phyloP scores from a whole-genome alignment of 2,329 filamentous ascomycete genomes.

The Epichloe baconii region DNA sequence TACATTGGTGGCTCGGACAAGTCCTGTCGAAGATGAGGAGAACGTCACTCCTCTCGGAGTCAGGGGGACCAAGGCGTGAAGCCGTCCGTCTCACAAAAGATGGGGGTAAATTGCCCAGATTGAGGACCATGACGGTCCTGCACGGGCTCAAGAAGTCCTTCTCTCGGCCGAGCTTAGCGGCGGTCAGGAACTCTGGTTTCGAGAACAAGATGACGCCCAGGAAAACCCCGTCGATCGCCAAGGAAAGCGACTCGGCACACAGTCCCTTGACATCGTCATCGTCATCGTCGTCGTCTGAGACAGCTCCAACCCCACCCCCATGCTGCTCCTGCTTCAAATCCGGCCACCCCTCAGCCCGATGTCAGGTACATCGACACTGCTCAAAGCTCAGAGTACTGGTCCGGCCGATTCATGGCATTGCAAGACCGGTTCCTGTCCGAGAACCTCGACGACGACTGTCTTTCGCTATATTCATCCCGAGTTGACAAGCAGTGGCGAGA shows the following conservation, averaged over 20 bases:
- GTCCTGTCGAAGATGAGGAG: slow-evolving; percentile 13
- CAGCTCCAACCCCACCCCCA: neutral
- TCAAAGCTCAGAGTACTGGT: slow-evolving; percentile 44
- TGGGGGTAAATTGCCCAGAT: slow-evolving; percentile 26
- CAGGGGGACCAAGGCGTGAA: neutral
- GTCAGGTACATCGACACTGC: slow-evolving; percentile 24
- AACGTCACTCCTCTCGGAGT: slow-evolving; percentile 12
- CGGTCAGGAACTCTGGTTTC: slow-evolving; percentile 10
- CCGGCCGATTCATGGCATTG: slow-evolving; percentile 44
- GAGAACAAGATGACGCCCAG: slow-evolving; percentile 6
- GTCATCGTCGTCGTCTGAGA: neutral
- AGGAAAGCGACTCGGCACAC: neutral
- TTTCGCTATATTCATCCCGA: neutral
- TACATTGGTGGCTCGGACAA: slow-evolving; percentile 5
- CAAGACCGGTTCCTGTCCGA: slow-evolving; percentile 32
- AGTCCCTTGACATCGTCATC: neutral
- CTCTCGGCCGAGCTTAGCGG: slow-evolving; percentile 20
- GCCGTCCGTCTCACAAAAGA: neutral
- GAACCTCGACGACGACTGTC: slow-evolving; percentile 10
- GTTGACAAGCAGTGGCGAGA: neutral
- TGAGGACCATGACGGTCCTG: slow-evolving; percentile 31
- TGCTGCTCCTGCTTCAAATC: neutral
- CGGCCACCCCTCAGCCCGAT: slow-evolving; percentile 10
- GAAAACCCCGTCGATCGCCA: too few relatives aligned
- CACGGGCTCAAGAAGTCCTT: slow-evolving; percentile 32